Base-by-base conservation (phyloP, 140 eudicot genomes). In the Stevia rebaudiana region DNA sequence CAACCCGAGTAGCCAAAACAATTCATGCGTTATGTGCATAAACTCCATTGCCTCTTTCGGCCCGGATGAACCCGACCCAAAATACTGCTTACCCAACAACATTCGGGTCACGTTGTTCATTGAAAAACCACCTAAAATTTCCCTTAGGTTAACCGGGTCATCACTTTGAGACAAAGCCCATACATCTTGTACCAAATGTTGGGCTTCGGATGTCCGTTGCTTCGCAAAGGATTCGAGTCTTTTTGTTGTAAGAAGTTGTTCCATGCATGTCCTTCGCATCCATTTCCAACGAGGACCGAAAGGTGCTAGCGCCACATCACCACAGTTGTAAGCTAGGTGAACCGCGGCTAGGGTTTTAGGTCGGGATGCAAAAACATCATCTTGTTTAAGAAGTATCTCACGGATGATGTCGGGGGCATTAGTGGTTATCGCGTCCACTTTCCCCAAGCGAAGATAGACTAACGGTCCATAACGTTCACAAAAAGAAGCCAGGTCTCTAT, bases 41-140 rank as follows among this genome's bases (percentile, higher is more conserved):
- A 94, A 94, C 77, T 94, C 97, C 77, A 72, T 10, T 43, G 96
- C 96, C 57, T 88, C 99, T 71, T 85, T 84, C 19, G 88, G 95
- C 19, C 94, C 95, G 0, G 88, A 82, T 5, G 84, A 79, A 36
- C 80, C 95, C 0, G 75, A 79, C 76, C 99, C 99, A 63, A 94
- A 94, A 50, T 81, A 94, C 54, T 94, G 95, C n/a, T 94, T 94
- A 41, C 99, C 95, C 30, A 88, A 51, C 84, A 94, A 74, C 95
- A 94, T 94, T 36, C 97, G 86, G 12, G 99, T 94, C 76, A 94
- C 97, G 57, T 94, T 94, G 72, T 94, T 94, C 99, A 94, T 94
- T 7, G 99, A 88, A 67, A 94, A 94, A 15, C 80, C 94, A 35
- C 97, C 95, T 62, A 94, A 73, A 9, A 85, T 90, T 57, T 94